Base-by-base conservation (phyloP, 2,329 filamentous ascomycete genomes). In the Aspergillus felis region DNA sequence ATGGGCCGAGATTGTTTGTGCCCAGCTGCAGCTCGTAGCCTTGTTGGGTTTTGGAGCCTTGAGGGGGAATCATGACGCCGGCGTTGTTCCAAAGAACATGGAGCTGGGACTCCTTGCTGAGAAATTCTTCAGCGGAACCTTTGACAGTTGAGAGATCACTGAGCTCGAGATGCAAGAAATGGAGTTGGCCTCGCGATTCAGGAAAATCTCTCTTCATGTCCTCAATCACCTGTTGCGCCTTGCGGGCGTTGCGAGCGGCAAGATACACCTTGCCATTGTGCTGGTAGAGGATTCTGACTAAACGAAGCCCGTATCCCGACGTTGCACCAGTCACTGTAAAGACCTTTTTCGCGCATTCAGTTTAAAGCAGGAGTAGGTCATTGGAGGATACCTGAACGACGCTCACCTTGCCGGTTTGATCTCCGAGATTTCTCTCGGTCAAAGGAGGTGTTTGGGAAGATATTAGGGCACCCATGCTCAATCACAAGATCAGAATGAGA, bases 251-350 rank as follows among this genome's bases (percentile, higher is more conserved):
- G 29, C 83, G 81, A 2, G 78, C 78, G 4, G 82, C 82, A 27
- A 84, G 67, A 67, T 84, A 86, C n/a, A 86, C 79, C 1, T 74
- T 83, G 38, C 75, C 82, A 55, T 83, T 81, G 38, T 76, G 77
- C 12, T 71, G 68, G 68, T 86, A 86, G 10, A 87, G 74, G 3
- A 86, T 77, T 54, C 5, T 42, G 41, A 17, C 20, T 20, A 42
- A 42, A 3, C 20, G 17, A 20, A n/a, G 20, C 7, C 41, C 41
- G 17, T n/a, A 17, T 8, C 41, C 41, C 7, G 41, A n/a, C 17
- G 17, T n/a, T 4, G 17, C 41, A 42, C 41, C 41, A 8, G 41
- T 42, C 17, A 42, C 17, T 17, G 22, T 42, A n/a, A 42, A 42
- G 41, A 42, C 41, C 41, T 42, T 27, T 27, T 27, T 27, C 7